Base-by-base conservation (phyloP, 2,329 filamentous ascomycete genomes). In the Ophiostoma fasciatum region DNA sequence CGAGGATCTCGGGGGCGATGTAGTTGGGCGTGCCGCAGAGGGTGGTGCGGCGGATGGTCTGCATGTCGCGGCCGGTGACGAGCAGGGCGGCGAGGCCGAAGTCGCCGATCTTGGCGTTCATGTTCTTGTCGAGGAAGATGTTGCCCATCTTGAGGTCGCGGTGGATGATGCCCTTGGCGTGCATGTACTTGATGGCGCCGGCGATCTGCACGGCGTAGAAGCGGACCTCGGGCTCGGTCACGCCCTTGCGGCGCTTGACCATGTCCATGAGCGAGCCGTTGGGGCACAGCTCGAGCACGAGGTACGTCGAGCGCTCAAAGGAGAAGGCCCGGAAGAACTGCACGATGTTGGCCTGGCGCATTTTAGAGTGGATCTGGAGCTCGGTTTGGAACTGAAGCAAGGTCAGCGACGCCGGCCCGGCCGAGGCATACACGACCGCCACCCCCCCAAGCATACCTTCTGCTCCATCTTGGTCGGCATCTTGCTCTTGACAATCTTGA, bases 81-180 rank as follows among this genome's bases (percentile, higher is more conserved):
- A 96, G 66, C 48, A 98, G 66, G 20, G 92, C 90, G 21, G 90
- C 90, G 37, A 98, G 67, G 4, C 90, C 90, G 60, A 98, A 98
- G 56, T 98, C 90, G 30, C 90, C 90, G 49, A 98, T 84, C 56
- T 98, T 98, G 49, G 94, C 79, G 51, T 98, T 93, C 88, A 98
- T 94, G 46, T 85, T 68, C 36, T 74, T 74, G 55, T 98, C 90
- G 35, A 98, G 67, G 51, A 98, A 98, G 46, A 98, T 78, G 55
- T 98, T 98, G 33, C 90, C 92, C 66, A 94, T 96, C 60, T 98
- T 98, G 48, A 98, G 60, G 57, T 98, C 90, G 33, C 90, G 76
- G 58, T 98, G 90, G 33, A 96, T 94, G 43, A 98, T 92, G 45
- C 88, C 90, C 53, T 92, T 82, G 51, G 77, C 77, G 57, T 98